phyloP scores from a whole-genome alignment of 164 flowering plant species.

The Stephania cephalantha region DNA sequence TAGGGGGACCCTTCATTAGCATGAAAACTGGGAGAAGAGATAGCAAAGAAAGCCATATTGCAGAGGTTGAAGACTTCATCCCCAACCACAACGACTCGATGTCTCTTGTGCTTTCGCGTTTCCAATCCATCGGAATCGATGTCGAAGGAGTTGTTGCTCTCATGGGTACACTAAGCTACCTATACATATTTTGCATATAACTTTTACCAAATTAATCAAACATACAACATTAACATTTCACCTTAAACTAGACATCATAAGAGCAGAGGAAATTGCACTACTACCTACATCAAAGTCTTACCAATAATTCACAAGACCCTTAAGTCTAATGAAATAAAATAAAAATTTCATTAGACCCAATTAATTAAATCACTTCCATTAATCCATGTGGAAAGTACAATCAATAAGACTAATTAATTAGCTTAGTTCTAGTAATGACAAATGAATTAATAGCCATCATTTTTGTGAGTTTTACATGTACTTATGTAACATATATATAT shows the following conservation, averaged over 20 bases:
- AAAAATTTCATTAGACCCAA: not conserved
- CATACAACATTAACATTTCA: too few relatives aligned
- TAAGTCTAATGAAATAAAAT: too few relatives aligned
- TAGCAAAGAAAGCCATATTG: slow-evolving; percentile 41
- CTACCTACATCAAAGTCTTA: not conserved
- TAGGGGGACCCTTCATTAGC: slow-evolving; percentile 62
- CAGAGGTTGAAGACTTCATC: slow-evolving; percentile 36
- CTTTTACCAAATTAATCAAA: too few relatives aligned
- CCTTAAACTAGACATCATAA: too few relatives aligned
- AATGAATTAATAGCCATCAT: too few relatives aligned
- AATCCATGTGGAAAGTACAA: too few relatives aligned
- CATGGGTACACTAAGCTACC: slow-evolving; percentile 35
- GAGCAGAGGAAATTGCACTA: not conserved
- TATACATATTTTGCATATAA: not conserved
- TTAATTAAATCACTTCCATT: too few relatives aligned
- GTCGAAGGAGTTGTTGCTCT: slow-evolving; percentile 67
- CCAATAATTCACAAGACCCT: not conserved
- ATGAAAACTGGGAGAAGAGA: slow-evolving; percentile 82
- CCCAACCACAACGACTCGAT: slow-evolving; percentile 70
- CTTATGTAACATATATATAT: too few relatives aligned
- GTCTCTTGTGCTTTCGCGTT: slow-evolving; percentile 46
- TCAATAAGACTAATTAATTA: too few relatives aligned
- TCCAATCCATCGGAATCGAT: slow-evolving; percentile 65
- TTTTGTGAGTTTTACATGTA: too few relatives aligned
- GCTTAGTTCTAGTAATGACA: too few relatives aligned